Evolutionary conservation across 1,284 basidiomycete genomes (phyloP).

Genomic region (Puccinia hordei): DNA sequence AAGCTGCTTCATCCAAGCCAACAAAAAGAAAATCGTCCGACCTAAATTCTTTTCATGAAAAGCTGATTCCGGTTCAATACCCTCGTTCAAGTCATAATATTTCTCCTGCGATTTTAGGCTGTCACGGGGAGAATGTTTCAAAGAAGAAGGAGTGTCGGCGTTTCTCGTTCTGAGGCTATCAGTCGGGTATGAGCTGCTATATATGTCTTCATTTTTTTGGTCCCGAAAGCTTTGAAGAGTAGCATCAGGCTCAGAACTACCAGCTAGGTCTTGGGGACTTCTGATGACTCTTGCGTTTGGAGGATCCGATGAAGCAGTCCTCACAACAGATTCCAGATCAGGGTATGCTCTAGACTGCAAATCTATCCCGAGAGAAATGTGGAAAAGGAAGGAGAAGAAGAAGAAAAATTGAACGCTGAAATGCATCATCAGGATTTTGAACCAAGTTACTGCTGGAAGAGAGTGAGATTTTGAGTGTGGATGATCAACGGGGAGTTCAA

Average conservation of each 20-base stretch:
- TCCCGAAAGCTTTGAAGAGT: background rate
- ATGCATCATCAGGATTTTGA: background rate
- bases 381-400: background rate
- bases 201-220: background rate
- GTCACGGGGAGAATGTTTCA: background rate
- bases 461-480: background rate
- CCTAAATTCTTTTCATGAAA: conserved; percentile 8
- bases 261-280: background rate
- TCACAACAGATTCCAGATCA: background rate
- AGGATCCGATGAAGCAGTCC: background rate
- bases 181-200: background rate
- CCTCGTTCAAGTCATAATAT: conserved; percentile 24
- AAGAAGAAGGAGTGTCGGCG: background rate
- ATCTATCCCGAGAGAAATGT: background rate
- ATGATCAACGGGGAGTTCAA: background rate
- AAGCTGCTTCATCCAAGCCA: conserved; percentile 3
- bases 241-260: background rate
- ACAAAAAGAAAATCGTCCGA: background rate
- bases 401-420: background rate
- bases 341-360: background rate
- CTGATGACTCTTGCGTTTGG: background rate
- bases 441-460: background rate
- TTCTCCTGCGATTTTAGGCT: background rate
- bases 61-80: conserved; percentile 7
- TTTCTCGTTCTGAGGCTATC: background rate